Base-by-base conservation (phyloP, 1,139 yeast species). In the Tardiomyces depauwii region DNA sequence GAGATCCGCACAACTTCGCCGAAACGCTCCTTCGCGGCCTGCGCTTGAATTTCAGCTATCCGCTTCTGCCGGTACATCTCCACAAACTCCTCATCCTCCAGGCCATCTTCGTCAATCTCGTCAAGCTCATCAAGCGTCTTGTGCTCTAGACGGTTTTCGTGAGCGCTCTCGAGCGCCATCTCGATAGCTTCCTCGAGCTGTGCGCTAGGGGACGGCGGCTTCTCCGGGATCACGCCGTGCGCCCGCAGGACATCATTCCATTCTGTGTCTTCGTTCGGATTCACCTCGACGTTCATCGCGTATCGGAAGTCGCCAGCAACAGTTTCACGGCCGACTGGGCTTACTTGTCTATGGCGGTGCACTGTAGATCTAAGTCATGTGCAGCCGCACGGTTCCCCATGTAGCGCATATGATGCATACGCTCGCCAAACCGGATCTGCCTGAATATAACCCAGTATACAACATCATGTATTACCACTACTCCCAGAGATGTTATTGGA, bases 231-330 rank as follows among this genome's bases (percentile, higher is more conserved):
- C 51, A 91, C 79, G 12, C 97, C 97, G 53, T 89, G 87, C 6
- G 78, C 76, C 53, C 99, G 72, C 43, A 91, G 72, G 53, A 91
- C 88, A 65, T 91, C 99, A 62, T 91, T 91, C 98, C 99, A 91
- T 64, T 91, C 98, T 1, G 98, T 91, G 61, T 91, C 99, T 65
- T 91, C 98, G 52, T 77, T 78, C 36, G 96, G 96, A 65, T 91
- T 89, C 47, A 89, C 96, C 65, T 88, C 89, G 45, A 88, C 93
- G 57, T 83, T 85, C 60, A 82, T 68, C 57, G 2, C 12, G 18
- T 18, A 23, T n/a, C 18, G 7, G 21, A 13, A 16, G 13, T 36
- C 25, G 25, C 25, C 25, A 4, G 25, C 25, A 21, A 21, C 25
- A 5, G 25, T 21, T 21, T 7, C 7, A 5, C 25, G 25, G 25